Evolutionary conservation across 169 alveolate genomes (phyloP), one percentile per base, ranked within the genome.

Genomic region (Cryptosporidium muris): DNA sequence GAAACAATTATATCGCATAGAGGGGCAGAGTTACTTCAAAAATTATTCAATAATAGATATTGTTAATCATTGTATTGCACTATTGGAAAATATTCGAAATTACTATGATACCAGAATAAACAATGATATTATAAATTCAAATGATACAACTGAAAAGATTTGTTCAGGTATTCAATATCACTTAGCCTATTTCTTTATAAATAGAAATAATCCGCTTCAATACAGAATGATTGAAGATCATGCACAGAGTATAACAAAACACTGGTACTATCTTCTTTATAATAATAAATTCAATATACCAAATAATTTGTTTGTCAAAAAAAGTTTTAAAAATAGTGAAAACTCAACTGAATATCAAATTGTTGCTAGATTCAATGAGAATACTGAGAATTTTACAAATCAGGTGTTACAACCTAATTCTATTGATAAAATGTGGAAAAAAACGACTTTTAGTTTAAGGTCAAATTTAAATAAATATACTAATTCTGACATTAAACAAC

Each of bases 131-230:
- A 16, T 34, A 34, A n/a, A 2, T 7, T n/a, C 37, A n/a, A 34
- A 2, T 51, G 51, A 2, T 51, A 51, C 45, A 48, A 67, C 16
- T 40, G 25, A 25, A 25, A 25, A 25, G 25, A 25, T 53, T 54
- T 67, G 82, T 56, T 25, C 7, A 6, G 66, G 82, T 25, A 12
- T 67, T 2, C 82, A 67, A 52, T 54, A 52, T 34, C 65, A 67
- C 49, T 40, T 67, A 42, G 51, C 82, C 12, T 53, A 67, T 67
- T 67, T 67, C 43, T 67, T 67, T 11, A 45, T 53, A 51, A 67
- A 16, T 43, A 67, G 34, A 1, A 42, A 51, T 12, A 65, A 67
- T 9, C 66, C 66, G 3, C 43, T 40, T n/a, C 14, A 52, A 34
- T 67, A n/a, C 45, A 62, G 58, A 14, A 51, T 34, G 51, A 14